phyloP scores from a whole-genome alignment of 768 basidiomycete species.

The Rhodotorula paludigena region DNA sequence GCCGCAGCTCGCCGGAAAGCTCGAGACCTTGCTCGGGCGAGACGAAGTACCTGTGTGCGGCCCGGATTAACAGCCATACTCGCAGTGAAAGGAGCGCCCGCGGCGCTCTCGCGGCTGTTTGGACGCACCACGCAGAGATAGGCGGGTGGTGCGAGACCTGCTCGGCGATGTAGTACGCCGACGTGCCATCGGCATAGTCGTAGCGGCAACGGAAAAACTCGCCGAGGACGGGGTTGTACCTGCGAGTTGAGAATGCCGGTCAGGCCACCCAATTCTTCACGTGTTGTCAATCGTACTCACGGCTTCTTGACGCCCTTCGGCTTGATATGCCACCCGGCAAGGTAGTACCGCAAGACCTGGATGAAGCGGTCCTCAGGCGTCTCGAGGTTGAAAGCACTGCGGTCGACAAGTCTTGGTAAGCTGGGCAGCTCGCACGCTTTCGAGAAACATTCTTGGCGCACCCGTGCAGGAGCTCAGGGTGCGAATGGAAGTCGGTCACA shows the following conservation, averaged over 20 bases:
- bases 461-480: slow-evolving; percentile 96
- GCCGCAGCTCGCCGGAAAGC: slow-evolving; percentile 87
- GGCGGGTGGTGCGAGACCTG: slow-evolving; percentile 97
- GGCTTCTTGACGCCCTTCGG: slow-evolving; percentile 98
- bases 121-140: slow-evolving; percentile 49
- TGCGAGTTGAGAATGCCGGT: slow-evolving; percentile 46
- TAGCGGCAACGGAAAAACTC: slow-evolving; percentile 97
- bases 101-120: too few species aligned
- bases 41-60: slow-evolving; percentile 59
- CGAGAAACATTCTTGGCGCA: slow-evolving; percentile 48
- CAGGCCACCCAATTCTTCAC: too few species aligned
- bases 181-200: slow-evolving; percentile 82
- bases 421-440: neutral
- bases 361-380: slow-evolving; percentile 88
- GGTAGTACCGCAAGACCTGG: slow-evolving; percentile 84
- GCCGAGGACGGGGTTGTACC: slow-evolving; percentile 94
- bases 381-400: slow-evolving; percentile 71
- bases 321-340: slow-evolving; percentile 99
- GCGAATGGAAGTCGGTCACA: slow-evolving; percentile 98
- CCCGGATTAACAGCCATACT: neutral
- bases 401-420: neutral
- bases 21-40: slow-evolving; percentile 81
- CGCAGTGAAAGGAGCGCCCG: neutral
- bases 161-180: slow-evolving; percentile 92
- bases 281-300: too few species aligned